These are phyloP conservation scores for Nothophoma quercina DNA, from an alignment of 2,329 filamentous ascomycete species.

Conservation along the genomic window DNA sequence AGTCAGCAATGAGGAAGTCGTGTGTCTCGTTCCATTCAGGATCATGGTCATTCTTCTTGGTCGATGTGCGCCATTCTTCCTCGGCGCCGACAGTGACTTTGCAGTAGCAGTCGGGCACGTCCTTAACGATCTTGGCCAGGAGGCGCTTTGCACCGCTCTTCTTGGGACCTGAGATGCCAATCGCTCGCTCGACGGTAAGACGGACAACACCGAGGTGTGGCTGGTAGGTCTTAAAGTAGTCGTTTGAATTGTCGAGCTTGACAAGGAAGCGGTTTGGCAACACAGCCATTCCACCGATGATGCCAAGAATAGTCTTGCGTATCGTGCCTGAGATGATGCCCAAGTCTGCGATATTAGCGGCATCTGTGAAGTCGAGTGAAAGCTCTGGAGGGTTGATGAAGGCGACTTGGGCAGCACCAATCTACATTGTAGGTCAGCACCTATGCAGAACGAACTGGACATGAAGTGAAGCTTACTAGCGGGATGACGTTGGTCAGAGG, in stretches of 20 bases:
- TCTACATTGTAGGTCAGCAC: conserved; percentile 40
- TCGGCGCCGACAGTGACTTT: conserved; percentile 56
- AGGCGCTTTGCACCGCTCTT: conserved; percentile 51
- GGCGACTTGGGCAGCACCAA: conserved; percentile 58
- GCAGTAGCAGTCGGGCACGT: conserved; percentile 58
- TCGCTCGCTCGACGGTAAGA: conserved; percentile 54
- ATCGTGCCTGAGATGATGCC: conserved; percentile 53
- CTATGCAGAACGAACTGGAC: neutral
- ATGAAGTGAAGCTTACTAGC: conserved; percentile 45
- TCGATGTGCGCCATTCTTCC: conserved; percentile 54
- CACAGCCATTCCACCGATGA: conserved; percentile 56
- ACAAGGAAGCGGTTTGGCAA: conserved; percentile 60
- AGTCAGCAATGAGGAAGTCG: conserved; percentile 58
- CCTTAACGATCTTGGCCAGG: conserved; percentile 55
- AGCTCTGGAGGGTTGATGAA: conserved; percentile 60
- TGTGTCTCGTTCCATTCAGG: conserved; percentile 59
- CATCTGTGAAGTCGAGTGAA: conserved; percentile 58
- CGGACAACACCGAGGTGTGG: conserved; percentile 55
- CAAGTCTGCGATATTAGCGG: conserved; percentile 55
- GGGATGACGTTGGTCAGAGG: conserved; percentile 58
- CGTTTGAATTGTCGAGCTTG: conserved; percentile 56
- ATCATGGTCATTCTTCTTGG: conserved; percentile 53
- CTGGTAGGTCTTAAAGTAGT: conserved; percentile 59
- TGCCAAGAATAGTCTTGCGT: conserved; percentile 55
- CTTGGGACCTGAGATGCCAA: conserved; percentile 49